Conservation (phyloP, 345 rosid species). For the Anastatica hierochuntica region DNA sequence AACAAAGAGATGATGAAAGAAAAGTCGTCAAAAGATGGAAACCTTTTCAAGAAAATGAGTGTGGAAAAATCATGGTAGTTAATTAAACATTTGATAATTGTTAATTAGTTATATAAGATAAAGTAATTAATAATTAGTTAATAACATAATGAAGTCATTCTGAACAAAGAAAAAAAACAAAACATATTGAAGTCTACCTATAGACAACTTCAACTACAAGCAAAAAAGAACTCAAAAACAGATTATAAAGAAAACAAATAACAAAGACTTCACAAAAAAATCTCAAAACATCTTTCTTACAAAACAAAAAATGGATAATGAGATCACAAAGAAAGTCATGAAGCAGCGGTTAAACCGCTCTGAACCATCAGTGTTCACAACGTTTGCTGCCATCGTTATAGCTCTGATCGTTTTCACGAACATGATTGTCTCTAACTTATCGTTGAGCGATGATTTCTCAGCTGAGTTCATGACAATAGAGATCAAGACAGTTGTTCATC, state of each 20-base stretch:
- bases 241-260: neutral
- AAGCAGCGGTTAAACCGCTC: slow-evolving; percentile 16
- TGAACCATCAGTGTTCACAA: slow-evolving; percentile 18
- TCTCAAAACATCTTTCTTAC: neutral
- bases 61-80: slow-evolving; percentile 7
- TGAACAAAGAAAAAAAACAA: no score
- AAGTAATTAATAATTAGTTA: neutral
- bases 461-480: slow-evolving; percentile 5
- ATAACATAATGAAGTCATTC: no score
- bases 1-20: slow-evolving; percentile 4
- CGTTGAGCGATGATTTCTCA: slow-evolving; percentile 4
- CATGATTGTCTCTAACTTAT: slow-evolving; percentile 12
- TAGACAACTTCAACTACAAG: slow-evolving; percentile 18
- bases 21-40: slow-evolving; percentile 9
- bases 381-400: slow-evolving; percentile 21
- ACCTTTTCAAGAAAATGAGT: neutral
- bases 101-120: neutral
- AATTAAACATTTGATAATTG: slow-evolving; percentile 2
- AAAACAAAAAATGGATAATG: slow-evolving; percentile 6
- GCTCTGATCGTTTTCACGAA: slow-evolving; percentile 35
- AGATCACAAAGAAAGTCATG: slow-evolving; percentile 10
- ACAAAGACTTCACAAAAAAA: neutral
- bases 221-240: neutral
- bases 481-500: slow-evolving; percentile 18
- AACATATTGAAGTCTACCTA: slow-evolving; percentile 5